Evolutionary conservation across 2,329 filamentous ascomycete genomes (phyloP).

Genomic region (Stagonosporopsis cucurbitacearum): DNA sequence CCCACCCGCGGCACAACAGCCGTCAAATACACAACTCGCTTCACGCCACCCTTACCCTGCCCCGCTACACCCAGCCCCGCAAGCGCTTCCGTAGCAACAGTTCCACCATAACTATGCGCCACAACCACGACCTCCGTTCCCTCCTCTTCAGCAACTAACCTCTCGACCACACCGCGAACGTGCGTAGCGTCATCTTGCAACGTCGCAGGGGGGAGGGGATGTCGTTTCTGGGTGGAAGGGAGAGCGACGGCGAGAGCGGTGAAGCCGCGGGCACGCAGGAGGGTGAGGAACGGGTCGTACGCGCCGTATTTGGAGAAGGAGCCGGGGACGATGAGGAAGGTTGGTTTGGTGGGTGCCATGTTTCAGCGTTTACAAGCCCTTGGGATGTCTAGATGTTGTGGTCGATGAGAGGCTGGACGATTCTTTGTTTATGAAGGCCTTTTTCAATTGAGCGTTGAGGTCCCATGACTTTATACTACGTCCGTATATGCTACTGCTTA

Average conservation of each 20-base stretch:
- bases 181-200: slow-evolving; percentile 37
- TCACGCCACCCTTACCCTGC: slow-evolving; percentile 31
- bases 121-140: slow-evolving; percentile 39
- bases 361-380: too few species aligned
- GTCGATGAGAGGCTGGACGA: too few species aligned
- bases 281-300: slow-evolving; percentile 19
- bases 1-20: slow-evolving; percentile 23
- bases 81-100: slow-evolving; percentile 19
- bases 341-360: slow-evolving; percentile 13
- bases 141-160: slow-evolving; percentile 29
- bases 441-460: background rate
- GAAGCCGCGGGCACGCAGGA: slow-evolving; percentile 18
- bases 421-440: background rate
- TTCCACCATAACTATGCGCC: slow-evolving; percentile 26
- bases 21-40: slow-evolving; percentile 23
- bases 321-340: slow-evolving; percentile 31
- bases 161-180: slow-evolving; percentile 29
- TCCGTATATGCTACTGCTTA: background rate
- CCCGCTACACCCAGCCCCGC: slow-evolving; percentile 3
- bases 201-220: slow-evolving; percentile 21
- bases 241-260: slow-evolving; percentile 21
- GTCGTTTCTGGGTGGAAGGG: slow-evolving; percentile 23
- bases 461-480: background rate
- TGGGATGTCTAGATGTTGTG: too few species aligned
- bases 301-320: slow-evolving; percentile 23